Percentiles rank a stretch among this genome's conserved stretches.
Conservation (phyloP, 306 rosid species). For the Trichosanthes truncata region DNA sequence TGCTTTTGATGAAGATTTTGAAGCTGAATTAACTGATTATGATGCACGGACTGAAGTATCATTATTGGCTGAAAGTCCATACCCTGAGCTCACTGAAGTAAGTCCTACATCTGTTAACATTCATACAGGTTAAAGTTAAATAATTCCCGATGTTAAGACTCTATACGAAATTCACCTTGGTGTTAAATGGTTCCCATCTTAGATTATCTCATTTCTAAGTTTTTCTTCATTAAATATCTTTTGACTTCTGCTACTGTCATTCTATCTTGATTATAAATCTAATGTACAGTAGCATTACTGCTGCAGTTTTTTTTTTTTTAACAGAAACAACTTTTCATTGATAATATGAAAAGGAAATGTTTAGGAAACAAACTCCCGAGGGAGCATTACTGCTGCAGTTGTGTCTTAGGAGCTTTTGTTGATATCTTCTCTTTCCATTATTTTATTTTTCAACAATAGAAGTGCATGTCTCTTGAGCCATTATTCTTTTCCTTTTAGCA, state of each 20-base stretch:
- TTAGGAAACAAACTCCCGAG: too few relatives aligned
- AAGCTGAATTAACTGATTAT: constrained; percentile 76
- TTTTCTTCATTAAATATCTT: neutral
- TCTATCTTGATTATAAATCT: neutral
- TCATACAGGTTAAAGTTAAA: constrained; percentile 1
- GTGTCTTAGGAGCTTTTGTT: neutral
- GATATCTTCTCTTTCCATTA: neutral
- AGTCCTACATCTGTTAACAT: constrained; percentile 18
- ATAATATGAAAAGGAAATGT: too few relatives aligned
- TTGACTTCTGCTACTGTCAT: neutral
- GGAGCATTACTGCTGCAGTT: neutral
- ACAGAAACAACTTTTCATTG: too few relatives aligned
- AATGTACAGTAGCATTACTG: neutral
- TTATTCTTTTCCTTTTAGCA: neutral
- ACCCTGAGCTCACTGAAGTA: constrained; percentile 79
- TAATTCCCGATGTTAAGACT: neutral
- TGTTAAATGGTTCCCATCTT: neutral
- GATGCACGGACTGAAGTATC: constrained; percentile 72
- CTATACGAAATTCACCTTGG: neutral
- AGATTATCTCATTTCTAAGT: neutral
- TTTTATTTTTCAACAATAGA: neutral
- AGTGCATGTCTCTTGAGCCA: neutral
- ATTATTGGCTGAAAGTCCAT: constrained; percentile 58
- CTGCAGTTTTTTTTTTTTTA: neutral
- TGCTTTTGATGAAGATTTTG: constrained; percentile 98